phyloP scores from a whole-genome alignment of 768 basidiomycete genomes.

The Cystofilobasidium bisporidii region DNA sequence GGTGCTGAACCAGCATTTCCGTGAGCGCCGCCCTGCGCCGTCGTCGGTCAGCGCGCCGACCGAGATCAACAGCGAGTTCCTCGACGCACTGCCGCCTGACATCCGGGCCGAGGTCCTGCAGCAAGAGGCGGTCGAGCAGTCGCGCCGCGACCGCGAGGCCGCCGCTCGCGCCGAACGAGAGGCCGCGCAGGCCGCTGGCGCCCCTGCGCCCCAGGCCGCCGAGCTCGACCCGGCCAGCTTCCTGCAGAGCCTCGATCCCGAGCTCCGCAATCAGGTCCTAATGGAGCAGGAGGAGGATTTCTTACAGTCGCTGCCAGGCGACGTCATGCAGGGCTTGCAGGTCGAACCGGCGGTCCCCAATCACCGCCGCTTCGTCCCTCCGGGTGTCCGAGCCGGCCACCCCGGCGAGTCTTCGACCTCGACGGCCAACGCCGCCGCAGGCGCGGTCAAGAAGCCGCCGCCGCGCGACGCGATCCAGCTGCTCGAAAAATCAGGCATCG shows the following conservation, averaged over 20 bases:
- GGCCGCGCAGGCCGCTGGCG: constrained; percentile 21
- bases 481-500: constrained; percentile 78
- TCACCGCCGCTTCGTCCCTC: constrained; percentile 6
- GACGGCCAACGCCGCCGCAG: not conserved
- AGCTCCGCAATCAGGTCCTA: constrained; percentile 64
- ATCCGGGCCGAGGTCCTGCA: constrained; percentile 94
- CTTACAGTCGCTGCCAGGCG: constrained; percentile 26
- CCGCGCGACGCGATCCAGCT: constrained; percentile 83
- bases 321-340: constrained; percentile 7
- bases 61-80: constrained; percentile 86
- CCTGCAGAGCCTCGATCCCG: constrained; percentile 82
- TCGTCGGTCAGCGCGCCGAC: constrained; percentile 53
- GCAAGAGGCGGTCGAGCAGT: constrained; percentile 78
- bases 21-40: constrained; percentile 66
- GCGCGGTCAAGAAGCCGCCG: constrained; percentile 44
- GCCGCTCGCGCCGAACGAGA: constrained; percentile 30
- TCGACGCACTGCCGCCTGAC: constrained; percentile 90
- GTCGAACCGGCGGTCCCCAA: not conserved
- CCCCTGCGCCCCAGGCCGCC: constrained; percentile 40
- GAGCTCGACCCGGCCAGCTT: constrained; percentile 85
- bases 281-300: constrained; percentile 28
- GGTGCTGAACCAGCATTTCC: constrained; percentile 90
- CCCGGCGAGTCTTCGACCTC: not conserved
- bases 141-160: constrained; percentile 45
- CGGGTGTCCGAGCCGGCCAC: not conserved